phyloP scores from a whole-genome alignment of 1,284 basidiomycete species.

The Ceratobasidium sp. region DNA sequence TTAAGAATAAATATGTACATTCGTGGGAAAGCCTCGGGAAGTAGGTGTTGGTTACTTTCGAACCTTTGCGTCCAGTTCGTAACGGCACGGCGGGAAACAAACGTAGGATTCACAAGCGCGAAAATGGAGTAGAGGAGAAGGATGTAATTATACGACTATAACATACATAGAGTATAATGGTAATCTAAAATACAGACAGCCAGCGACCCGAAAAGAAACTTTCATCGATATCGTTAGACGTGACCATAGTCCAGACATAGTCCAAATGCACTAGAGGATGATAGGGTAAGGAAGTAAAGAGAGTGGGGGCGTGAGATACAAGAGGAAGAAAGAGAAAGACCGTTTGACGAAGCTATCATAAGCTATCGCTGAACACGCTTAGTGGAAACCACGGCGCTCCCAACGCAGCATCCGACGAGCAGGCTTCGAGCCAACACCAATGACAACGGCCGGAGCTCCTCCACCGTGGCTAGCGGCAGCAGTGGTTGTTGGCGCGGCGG shows the following conservation, averaged over 20 bases:
- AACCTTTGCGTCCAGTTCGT: no score
- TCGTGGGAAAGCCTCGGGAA: no score
- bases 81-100: no score
- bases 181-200: conserved; percentile 15
- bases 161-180: neutral
- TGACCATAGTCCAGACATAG: no score
- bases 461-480: neutral
- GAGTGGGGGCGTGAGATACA: neutral
- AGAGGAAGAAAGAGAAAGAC: neutral
- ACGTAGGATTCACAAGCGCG: no score
- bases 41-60: no score
- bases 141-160: neutral
- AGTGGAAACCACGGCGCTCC: conserved; percentile 27
- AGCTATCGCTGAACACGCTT: neutral
- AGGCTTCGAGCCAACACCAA: conserved; percentile 14
- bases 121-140: no score
- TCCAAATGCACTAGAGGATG: no score
- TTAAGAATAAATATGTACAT: no score
- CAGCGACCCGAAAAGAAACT: neutral
- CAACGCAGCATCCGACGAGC: conserved; percentile 40
- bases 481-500: neutral
- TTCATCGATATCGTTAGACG: no score
- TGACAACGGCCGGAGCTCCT: conserved; percentile 21
- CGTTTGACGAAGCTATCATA: neutral
- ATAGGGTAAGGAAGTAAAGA: neutral